These are phyloP conservation scores for Cenchrus americanus DNA, from an alignment of 176 grass and related monocot genomes.

Conservation along the genomic window DNA sequence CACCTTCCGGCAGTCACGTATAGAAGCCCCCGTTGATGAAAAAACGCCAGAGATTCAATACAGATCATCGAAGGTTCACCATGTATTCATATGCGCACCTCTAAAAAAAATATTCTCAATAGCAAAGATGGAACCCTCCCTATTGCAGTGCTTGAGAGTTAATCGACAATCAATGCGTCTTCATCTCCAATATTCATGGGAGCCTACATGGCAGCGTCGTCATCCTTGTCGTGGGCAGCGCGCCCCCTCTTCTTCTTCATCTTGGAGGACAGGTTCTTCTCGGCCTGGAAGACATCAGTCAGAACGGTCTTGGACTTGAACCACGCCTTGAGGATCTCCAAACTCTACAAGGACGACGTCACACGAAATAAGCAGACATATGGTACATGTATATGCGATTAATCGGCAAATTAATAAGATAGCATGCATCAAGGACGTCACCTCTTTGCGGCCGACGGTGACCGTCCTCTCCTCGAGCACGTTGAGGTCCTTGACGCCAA, in stretches of 20 bases:
- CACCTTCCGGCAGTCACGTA: too few relatives aligned
- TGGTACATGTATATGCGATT: too few relatives aligned
- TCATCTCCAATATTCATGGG: neutral
- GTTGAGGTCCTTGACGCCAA: constrained; percentile 15
- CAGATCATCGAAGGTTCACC: too few relatives aligned
- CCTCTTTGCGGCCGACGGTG: constrained; percentile 27
- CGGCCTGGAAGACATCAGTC: constrained; percentile 41
- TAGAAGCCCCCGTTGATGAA: too few relatives aligned
- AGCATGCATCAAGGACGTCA: neutral
- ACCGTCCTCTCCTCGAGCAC: constrained; percentile 37
- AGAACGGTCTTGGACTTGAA: constrained; percentile 49
- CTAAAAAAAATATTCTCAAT: too few relatives aligned
- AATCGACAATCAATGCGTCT: neutral
- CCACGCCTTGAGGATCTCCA: constrained; percentile 42
- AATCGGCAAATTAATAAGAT: too few relatives aligned
- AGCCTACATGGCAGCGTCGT: neutral
- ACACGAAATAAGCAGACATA: too few relatives aligned
- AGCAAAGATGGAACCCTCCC: too few relatives aligned
- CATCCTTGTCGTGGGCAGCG: neutral
- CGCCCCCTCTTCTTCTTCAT: neutral
- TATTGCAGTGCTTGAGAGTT: neutral
- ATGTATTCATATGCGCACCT: too few relatives aligned
- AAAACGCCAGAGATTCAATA: too few relatives aligned
- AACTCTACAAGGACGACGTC: neutral
- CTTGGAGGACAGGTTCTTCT: neutral